Evolutionary conservation across 495 filamentous ascomycete genomes (phyloP).

Genomic region (Penicillium lagena): DNA sequence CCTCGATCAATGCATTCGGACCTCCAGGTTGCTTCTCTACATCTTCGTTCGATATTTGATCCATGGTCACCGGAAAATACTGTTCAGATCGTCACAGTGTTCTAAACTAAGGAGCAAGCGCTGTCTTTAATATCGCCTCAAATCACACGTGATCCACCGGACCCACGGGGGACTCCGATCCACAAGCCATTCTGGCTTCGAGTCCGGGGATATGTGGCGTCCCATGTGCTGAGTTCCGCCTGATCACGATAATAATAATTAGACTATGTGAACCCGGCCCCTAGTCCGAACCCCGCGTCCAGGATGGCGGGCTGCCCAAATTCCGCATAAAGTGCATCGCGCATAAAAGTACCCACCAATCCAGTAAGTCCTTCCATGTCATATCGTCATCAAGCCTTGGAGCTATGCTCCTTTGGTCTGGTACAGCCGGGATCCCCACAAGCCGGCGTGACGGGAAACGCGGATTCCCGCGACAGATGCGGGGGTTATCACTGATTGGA

Average conservation of each 20-base stretch:
- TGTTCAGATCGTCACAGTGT: too few species aligned
- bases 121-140: too few species aligned
- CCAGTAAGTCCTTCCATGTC: too few species aligned
- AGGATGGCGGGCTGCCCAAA: neutral
- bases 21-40: conserved; percentile 36
- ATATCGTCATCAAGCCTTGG: conserved; percentile 1
- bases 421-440: conserved; percentile 9
- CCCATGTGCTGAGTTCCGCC: neutral
- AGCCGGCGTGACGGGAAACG: neutral
- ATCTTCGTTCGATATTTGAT: conserved; percentile 12
- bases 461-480: conserved; percentile 2
- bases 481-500: conserved; percentile 2
- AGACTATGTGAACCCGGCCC: too few species aligned
- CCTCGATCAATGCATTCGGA: conserved; percentile 25
- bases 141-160: neutral
- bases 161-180: conserved; percentile 12
- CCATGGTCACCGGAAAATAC: too few species aligned
- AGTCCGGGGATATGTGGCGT: neutral
- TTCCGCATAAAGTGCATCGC: neutral
- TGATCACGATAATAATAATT: neutral
- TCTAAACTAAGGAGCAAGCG: too few species aligned
- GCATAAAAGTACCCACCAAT: too few species aligned
- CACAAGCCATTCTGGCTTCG: neutral
- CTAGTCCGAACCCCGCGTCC: neutral
- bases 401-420: conserved; percentile 6